Evolutionary conservation across 2,329 filamentous ascomycete species (phyloP).

Genomic region (Epichloe aotearoae): DNA sequence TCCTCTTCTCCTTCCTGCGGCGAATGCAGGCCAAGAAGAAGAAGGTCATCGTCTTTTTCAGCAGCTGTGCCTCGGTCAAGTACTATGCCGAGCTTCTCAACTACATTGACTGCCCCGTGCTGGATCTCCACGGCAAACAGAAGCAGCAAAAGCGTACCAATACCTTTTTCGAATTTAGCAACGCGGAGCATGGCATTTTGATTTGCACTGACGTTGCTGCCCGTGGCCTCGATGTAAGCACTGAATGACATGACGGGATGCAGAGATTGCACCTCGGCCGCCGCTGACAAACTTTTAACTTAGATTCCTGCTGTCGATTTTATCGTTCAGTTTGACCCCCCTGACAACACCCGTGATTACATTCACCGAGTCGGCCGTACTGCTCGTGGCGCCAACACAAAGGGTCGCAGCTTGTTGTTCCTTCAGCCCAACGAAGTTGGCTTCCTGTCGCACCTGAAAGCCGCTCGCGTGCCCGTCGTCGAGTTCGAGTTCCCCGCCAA

Average conservation of each 20-base stretch:
- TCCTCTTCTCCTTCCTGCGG: conserved; percentile 91
- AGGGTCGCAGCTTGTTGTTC: conserved; percentile 85
- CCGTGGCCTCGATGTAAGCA: conserved; percentile 68
- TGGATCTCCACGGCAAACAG: conserved; percentile 85
- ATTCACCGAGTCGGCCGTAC: conserved; percentile 95
- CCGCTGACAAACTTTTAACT: not conserved
- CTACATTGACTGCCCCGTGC: conserved; percentile 86
- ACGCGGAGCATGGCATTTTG: conserved; percentile 65
- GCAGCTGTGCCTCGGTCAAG: conserved; percentile 83
- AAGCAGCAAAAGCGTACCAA: conserved; percentile 99
- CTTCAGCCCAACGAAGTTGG: conserved; percentile 84
- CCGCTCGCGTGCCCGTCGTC: conserved; percentile 81
- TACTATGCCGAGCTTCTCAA: conserved; percentile 94
- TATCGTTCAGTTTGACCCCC: conserved; percentile 92
- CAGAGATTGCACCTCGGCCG: no score
- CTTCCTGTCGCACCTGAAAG: conserved; percentile 83
- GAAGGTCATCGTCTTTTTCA: conserved; percentile 96
- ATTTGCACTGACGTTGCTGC: conserved; percentile 97
- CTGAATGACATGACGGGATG: not conserved
- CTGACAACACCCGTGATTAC: conserved; percentile 81
- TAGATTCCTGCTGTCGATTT: conserved; percentile 88
- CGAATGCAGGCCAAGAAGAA: conserved; percentile 67
- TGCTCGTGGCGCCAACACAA: conserved; percentile 68
- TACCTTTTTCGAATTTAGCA: conserved; percentile 90
- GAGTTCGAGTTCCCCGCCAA: conserved; percentile 91